Evolutionary conservation across 768 basidiomycete genomes (phyloP).

Genomic region (Trametes gibbosa): DNA sequence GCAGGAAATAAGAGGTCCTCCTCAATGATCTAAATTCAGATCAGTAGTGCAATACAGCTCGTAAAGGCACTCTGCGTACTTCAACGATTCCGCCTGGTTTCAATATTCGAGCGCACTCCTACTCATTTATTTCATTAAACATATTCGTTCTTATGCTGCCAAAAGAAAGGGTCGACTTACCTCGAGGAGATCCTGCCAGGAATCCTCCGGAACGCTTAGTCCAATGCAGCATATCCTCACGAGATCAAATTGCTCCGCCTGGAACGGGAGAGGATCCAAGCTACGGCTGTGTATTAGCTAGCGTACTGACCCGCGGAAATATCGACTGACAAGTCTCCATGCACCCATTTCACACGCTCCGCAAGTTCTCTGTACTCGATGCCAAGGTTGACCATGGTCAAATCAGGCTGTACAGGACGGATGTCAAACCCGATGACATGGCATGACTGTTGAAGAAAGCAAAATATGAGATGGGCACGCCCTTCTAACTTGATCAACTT

Average conservation of each 20-base stretch:
- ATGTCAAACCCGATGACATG: slow-evolving; percentile 61
- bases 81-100: slow-evolving; percentile 61
- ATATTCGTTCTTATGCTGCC: background rate
- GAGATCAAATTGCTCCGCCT: slow-evolving; percentile 56
- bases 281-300: slow-evolving; percentile 33
- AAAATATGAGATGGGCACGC: background rate
- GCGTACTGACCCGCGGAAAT: background rate
- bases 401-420: slow-evolving; percentile 52
- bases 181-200: slow-evolving; percentile 70
- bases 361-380: slow-evolving; percentile 36
- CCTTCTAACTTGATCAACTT: too few species aligned
- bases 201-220: slow-evolving; percentile 69
- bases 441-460: slow-evolving; percentile 43
- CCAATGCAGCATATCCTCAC: slow-evolving; percentile 64
- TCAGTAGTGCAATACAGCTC: background rate
- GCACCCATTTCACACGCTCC: slow-evolving; percentile 59
- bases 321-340: slow-evolving; percentile 58
- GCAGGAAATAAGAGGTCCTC: slow-evolving; percentile 70
- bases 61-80: slow-evolving; percentile 37
- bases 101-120: slow-evolving; percentile 71
- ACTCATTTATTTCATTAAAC: background rate
- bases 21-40: slow-evolving; percentile 53
- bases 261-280: slow-evolving; percentile 63
- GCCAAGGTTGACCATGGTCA: slow-evolving; percentile 28
- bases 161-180: slow-evolving; percentile 32